Evolutionary conservation across 2,329 filamentous ascomycete species (phyloP).

Genomic region (Pseudopyrenochaeta lycopersici): DNA sequence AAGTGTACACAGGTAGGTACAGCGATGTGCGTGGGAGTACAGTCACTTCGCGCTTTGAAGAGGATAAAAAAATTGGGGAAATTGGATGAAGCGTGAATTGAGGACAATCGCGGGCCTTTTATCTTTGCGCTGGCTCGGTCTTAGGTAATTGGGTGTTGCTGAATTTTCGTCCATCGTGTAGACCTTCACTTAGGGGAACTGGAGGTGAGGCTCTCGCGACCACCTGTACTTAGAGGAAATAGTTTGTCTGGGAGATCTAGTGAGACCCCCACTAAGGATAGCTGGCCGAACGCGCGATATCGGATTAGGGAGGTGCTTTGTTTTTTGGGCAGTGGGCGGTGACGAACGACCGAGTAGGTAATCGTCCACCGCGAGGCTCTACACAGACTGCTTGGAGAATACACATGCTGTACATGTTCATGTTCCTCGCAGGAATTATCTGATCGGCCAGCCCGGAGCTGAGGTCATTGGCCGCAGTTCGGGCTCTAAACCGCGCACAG

Average conservation of each 20-base stretch:
- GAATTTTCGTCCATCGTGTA: conserved; percentile 38
- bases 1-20: not conserved
- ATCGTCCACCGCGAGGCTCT: too few relatives aligned
- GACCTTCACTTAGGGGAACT: conserved; percentile 46
- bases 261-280: conserved; percentile 38
- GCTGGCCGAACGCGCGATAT: conserved; percentile 22
- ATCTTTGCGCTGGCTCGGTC: conserved; percentile 37
- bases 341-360: not conserved
- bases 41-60: not conserved
- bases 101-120: conserved; percentile 36
- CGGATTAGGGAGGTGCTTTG: conserved; percentile 28
- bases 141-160: conserved; percentile 46
- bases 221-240: conserved; percentile 44
- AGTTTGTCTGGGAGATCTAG: conserved; percentile 28
- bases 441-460: not conserved
- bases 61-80: conserved; percentile 1
- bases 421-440: not conserved
- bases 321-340: not conserved
- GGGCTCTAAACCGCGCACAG: not conserved
- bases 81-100: conserved; percentile 2
- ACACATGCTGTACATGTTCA: not conserved
- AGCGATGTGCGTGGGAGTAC: not conserved
- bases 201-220: conserved; percentile 26
- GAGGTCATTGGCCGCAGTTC: conserved; percentile 7
- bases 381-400: too few relatives aligned